Base-by-base conservation (phyloP, 257 asterid genomes). In the Solanum paucissectum region DNA sequence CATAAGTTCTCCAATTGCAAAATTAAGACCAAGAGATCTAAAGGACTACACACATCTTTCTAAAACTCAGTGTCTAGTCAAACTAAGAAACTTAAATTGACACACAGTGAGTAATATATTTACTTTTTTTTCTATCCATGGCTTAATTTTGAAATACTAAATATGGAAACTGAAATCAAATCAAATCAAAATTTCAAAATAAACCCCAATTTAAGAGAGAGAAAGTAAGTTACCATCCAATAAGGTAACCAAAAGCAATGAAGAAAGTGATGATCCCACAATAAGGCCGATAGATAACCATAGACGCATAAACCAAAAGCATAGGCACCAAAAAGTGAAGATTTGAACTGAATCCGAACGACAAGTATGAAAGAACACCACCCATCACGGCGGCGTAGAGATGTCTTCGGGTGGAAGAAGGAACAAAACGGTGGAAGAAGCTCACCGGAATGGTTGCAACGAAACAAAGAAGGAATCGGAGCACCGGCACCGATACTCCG, bases 271-370 rank as follows among this genome's bases (percentile, higher is more conserved):
- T 86, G 88, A 91, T 86, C 90, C 99, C 99, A 52, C 98, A 95
- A 89, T 93, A 76, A 88, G 92, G 92, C 10, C 98, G 91, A 27
- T 77, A 87, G 3, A 95, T 27, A 69, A 93, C 85, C 99, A 97
- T 96, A 49, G 99, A 96, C 25, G 87, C 98, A 88, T 97, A 97
- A 8, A 98, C 99, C 71, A 93, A 87, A 6, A 94, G 88, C 98
- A 97, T 94, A 42, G 99, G 99, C 58, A 94, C 94, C 83, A 97
- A 42, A 86, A 97, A 97, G 90, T 93, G 99, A 88, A 97, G 94
- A 92, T 96, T 97, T 32, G 98, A 97, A 6, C 98, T 94, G 88
- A 95, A 95, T 82, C 99, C 99, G 27, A 97, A 97, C 0, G 99
- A 92, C 11, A 96, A 91, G 88, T 92, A 97, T n/a, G 99, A 96